Evolutionary conservation across 192 early-diverging fungal genomes (phyloP), one percentile per base, ranked within the genome.

Genomic region (Backusella circina): DNA sequence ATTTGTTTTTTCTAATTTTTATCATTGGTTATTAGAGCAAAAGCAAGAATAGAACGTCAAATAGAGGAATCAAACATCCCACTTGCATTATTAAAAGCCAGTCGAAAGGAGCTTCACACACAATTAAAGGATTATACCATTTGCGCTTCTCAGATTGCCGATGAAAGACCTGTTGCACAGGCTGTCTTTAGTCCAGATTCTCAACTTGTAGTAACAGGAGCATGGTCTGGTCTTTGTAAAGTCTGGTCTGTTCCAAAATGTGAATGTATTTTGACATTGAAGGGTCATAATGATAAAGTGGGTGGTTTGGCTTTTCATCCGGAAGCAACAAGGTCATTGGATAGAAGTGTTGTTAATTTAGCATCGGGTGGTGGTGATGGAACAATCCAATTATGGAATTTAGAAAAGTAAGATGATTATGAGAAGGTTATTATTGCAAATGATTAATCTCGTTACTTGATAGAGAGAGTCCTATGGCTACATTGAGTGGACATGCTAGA

Each of bases 251-350:
- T 97, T 6, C 95, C 98, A 9, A 82, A 87, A 7, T 94, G 89
- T 74, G 85, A 91, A 18, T 76, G 71, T n/a, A 69, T 89, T 8
- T 65, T 61, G 33, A 83, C 78, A 21, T 38, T 80, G 37, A 70
- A 61, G 84, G 96, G 96, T 0, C 98, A 99, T 73, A 89, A 84
- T 5, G 96, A 97, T 72, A 91, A 94, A 37, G 90, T 99, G 28
- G 93, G 93, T 36, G 96, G 95, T 21, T 71, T 98, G 28, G 94
- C 89, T 3, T 98, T 95, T 79, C 96, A 98, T 73, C 97, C 97
- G 5, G 75, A 90, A 16, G 79, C 95, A 26, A 93, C 93, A 0
- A 47, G 94, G 16, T 76, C 79, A 1, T 86, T 90, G 77, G 84
- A 82, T 64, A 76, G 77, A 3, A 83, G 78, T 9, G 84, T 83